phyloP scores from a whole-genome alignment of 352 stramenopile genomes.

The Phytophthora syringae region DNA sequence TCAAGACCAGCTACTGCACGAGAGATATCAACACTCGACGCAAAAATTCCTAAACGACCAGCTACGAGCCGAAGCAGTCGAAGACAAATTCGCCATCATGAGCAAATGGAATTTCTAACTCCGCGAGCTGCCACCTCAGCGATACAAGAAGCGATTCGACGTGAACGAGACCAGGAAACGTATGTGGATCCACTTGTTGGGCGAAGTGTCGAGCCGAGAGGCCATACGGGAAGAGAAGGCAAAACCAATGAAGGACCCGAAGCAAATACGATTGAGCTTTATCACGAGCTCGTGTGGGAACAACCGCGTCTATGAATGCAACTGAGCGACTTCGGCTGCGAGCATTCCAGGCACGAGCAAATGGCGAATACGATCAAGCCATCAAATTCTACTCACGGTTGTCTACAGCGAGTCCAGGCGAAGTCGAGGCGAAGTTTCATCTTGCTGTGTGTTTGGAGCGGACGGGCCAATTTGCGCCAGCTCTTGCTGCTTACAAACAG shows the following conservation, averaged over 20 bases:
- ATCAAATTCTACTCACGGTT: slow-evolving; percentile 46
- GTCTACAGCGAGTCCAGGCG: slow-evolving; percentile 13
- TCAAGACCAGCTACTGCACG: slow-evolving; percentile 31
- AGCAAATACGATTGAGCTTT: slow-evolving; percentile 27
- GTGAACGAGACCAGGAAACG: slow-evolving; percentile 48
- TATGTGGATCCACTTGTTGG: slow-evolving; percentile 53
- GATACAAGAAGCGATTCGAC: slow-evolving; percentile 50
- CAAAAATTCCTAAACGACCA: slow-evolving; percentile 30
- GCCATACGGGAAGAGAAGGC: slow-evolving; percentile 19
- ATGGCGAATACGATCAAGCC: slow-evolving; percentile 49
- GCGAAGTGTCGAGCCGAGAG: slow-evolving; percentile 55
- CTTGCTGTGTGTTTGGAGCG: slow-evolving; percentile 59
- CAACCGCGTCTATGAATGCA: slow-evolving; percentile 45
- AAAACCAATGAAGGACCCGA: slow-evolving; percentile 18
- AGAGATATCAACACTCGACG: neutral
- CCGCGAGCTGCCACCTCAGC: slow-evolving; percentile 27
- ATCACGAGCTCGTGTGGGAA: slow-evolving; percentile 25
- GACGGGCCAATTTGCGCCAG: slow-evolving; percentile 39
- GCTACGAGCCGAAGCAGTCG: slow-evolving; percentile 30
- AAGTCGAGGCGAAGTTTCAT: slow-evolving; percentile 49
- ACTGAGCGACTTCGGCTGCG: slow-evolving; percentile 45
- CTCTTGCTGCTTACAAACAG: slow-evolving; percentile 44
- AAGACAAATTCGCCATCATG: slow-evolving; percentile 11
- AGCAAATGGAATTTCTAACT: slow-evolving; percentile 20
- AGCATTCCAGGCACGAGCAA: slow-evolving; percentile 54